Conservation (phyloP, 2,329 filamentous ascomycete species). For the Diaporthe longicolla region DNA sequence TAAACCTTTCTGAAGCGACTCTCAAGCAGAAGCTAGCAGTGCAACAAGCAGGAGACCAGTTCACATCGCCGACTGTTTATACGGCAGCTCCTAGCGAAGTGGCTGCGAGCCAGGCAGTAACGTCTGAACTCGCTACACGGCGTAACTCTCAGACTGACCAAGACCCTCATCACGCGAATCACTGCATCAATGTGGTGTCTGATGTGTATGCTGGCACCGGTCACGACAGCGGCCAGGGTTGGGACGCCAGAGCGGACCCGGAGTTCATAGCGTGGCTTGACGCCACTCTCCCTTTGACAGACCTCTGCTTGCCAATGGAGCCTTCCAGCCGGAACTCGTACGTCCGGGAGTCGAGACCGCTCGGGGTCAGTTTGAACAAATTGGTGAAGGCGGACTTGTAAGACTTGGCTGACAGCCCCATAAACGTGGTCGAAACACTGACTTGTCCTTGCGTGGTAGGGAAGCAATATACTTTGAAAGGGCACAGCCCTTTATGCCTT, state of each 20-base stretch:
- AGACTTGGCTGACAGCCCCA: not conserved
- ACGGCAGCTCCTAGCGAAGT: not conserved
- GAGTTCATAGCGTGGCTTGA: slow-evolving; percentile 4
- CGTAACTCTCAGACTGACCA: not conserved
- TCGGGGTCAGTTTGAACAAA: slow-evolving; percentile 5
- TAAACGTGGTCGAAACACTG: not conserved
- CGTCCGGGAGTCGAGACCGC: not conserved
- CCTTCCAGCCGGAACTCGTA: not conserved
- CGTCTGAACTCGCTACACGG: not conserved
- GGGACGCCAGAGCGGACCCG: slow-evolving; percentile 6
- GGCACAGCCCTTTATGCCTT: not conserved
- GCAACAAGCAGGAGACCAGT: not conserved
- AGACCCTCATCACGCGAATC: not conserved
- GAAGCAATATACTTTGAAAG: slow-evolving; percentile 2
- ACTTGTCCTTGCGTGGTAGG: not conserved
- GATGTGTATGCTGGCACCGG: slow-evolving; percentile 1
- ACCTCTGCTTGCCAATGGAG: not conserved
- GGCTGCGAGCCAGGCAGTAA: not conserved
- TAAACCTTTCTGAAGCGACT: not conserved
- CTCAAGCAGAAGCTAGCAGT: slow-evolving; percentile 7
- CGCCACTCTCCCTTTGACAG: slow-evolving; percentile 2
- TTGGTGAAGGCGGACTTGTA: not conserved
- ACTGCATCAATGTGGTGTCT: not conserved
- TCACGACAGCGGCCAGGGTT: not conserved
- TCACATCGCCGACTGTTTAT: not conserved